Evolutionary conservation across 192 early-diverging fungal genomes (phyloP), one percentile per base, ranked within the genome.

Genomic region (Umbelopsis isabellina): DNA sequence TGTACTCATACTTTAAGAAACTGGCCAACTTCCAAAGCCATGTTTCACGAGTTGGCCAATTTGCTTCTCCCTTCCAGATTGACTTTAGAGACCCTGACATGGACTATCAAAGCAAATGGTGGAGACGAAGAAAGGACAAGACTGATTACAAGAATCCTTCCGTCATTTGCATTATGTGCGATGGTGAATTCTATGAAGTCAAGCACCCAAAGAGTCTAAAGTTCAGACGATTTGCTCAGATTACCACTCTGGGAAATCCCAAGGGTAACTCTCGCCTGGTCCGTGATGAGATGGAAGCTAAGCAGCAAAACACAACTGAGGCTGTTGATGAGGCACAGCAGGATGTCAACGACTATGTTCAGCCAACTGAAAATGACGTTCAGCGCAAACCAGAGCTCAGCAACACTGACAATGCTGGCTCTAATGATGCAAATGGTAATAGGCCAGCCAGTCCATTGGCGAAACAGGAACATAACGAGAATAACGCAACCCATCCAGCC

Each of bases 131-230:
- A 18, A 46, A 61, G 16, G 68, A 75, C 35, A 72, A 69, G 45
- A 49, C 41, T 16, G 68, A 73, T 23, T 72, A 74, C 33, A 67
- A 71, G 27, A 46, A 67, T 3, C 80, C 79, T 12, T 85, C 85
- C 10, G 75, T 85, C 53, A 76, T 90, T 12, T 89, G 86, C 71
- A 80, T 85, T 55, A 91, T 92, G 91, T 88, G 89, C 78, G 91
- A 92, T 75, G 91, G 91, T 46, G 91, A 92, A 77, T 92, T 92
- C 68, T 89, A 89, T 67, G 89, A 90, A 72, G 78, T 89, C 66
- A 85, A 82, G 69, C 77, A 77, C 33, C 85, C 89, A 12, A 87
- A 85, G 41, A 74, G 77, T 51, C 78, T 92, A 25, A 85, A 80
- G 20, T 84, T 90, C 16, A 70, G 83, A 22, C 84, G 91, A 72